Evolutionary conservation across 1,284 basidiomycete species (phyloP).

Genomic region (Malassezia dermatis): DNA sequence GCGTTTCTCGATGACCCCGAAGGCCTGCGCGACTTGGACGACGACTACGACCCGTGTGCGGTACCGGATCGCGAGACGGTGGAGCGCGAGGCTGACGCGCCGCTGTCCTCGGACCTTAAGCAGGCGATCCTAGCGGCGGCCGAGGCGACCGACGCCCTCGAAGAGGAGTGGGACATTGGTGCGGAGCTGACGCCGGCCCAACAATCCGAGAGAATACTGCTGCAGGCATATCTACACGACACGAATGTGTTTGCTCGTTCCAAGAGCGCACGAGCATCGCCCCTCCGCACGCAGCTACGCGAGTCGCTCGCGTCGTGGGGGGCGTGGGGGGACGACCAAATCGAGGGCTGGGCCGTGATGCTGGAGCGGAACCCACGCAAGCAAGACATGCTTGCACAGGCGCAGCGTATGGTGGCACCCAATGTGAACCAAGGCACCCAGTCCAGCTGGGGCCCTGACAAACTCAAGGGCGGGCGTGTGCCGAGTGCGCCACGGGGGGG

Average conservation of each 20-base stretch:
- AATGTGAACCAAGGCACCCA: constrained; percentile 6
- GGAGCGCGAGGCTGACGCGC: not conserved
- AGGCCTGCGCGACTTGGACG: constrained; percentile 9
- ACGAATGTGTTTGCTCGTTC: constrained; percentile 8
- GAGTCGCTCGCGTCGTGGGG: not conserved
- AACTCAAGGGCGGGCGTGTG: constrained; percentile 3
- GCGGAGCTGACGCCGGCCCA: not conserved
- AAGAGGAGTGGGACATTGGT: not conserved
- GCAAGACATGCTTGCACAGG: not conserved
- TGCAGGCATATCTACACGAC: constrained; percentile 7
- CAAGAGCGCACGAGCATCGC: constrained; percentile 1
- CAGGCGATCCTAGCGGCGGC: constrained; percentile 11
- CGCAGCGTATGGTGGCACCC: not conserved
- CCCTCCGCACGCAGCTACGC: constrained; percentile 9
- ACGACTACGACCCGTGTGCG: constrained; percentile 1
- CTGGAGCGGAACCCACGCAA: constrained; percentile 6
- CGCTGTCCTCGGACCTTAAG: constrained; percentile 13
- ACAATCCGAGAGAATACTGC: not conserved
- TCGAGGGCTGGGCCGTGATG: constrained; percentile 16
- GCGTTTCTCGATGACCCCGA: constrained; percentile 16
- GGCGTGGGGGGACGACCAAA: constrained; percentile 7
- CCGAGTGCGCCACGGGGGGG: not conserved
- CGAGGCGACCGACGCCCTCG: not conserved
- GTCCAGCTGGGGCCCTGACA: constrained; percentile 5
- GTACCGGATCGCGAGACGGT: not conserved